phyloP scores from a whole-genome alignment of 2,329 filamentous ascomycete species.

The Beauveria asiatica region DNA sequence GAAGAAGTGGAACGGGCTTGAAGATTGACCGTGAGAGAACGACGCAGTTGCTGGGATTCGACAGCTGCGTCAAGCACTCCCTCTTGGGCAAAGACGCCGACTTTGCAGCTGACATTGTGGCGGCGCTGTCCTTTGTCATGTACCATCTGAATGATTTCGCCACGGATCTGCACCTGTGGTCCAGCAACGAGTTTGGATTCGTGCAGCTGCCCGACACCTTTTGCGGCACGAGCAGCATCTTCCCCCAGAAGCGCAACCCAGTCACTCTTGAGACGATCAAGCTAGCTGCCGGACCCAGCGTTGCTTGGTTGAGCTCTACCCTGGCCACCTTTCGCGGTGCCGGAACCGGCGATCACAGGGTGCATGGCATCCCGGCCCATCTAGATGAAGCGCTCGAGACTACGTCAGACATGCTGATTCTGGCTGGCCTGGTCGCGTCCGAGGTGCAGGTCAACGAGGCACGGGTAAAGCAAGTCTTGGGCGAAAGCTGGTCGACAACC shows the following conservation, averaged over 20 bases:
- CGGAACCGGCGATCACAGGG: constrained; percentile 8
- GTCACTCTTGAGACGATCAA: constrained; percentile 12
- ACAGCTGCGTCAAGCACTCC: constrained; percentile 7
- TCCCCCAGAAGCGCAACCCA: constrained; percentile 13
- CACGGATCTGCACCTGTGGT: constrained; percentile 12
- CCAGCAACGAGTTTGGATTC: constrained; percentile 11
- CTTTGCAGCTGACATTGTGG: constrained; percentile 7
- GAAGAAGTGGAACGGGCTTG: constrained; percentile 9
- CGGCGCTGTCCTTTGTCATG: constrained; percentile 10
- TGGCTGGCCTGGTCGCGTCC: constrained; percentile 7
- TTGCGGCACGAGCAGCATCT: constrained; percentile 13
- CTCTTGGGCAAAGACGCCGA: constrained; percentile 11
- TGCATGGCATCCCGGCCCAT: constrained; percentile 3
- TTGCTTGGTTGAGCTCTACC: constrained; percentile 11
- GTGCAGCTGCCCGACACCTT: constrained; percentile 9
- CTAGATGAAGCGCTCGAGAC: constrained; percentile 10
- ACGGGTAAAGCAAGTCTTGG: constrained; percentile 1
- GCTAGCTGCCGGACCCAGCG: constrained; percentile 7
- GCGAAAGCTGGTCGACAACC: constrained; percentile 11
- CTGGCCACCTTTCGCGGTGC: constrained; percentile 9
- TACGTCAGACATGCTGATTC: constrained; percentile 9
- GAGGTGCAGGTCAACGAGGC: constrained; percentile 9
- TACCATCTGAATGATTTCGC: constrained; percentile 12
- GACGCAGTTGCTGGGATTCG: constrained; percentile 6
- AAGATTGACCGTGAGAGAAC: constrained; percentile 8